These are phyloP conservation scores for Sugiyamaella pinicola DNA, from an alignment of 1,139 yeast genomes.

Conservation along the genomic window DNA sequence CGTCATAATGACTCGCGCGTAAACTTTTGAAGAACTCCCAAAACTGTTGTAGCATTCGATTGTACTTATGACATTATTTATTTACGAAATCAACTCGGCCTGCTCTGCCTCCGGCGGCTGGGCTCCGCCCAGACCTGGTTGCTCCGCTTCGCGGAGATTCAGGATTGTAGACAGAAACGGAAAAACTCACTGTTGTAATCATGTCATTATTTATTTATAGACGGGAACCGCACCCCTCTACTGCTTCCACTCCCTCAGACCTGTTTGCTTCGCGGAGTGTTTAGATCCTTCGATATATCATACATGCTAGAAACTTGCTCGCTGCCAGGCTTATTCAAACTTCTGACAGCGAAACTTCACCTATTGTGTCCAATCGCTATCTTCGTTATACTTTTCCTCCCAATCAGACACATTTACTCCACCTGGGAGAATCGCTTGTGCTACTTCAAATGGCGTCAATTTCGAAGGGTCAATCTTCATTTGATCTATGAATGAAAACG, in stretches of 20 bases:
- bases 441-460: constrained; percentile 21
- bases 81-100: constrained; percentile 1
- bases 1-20: constrained; percentile 11
- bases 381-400: constrained; percentile 21
- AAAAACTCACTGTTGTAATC: no score
- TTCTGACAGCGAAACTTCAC: constrained; percentile 3
- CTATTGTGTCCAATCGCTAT: constrained; percentile 11
- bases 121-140: no score
- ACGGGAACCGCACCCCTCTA: no score
- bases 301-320: no score
- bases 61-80: constrained; percentile 1
- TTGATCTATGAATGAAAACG: constrained; percentile 35
- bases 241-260: no score
- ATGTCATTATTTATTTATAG: no score
- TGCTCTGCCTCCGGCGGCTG: no score
- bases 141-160: no score
- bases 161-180: no score
- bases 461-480: constrained; percentile 14
- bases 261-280: no score
- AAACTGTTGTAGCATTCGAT: background rate
- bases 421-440: constrained; percentile 15
- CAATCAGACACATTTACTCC: constrained; percentile 13
- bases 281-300: no score
- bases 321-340: constrained; percentile 5
- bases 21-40: background rate